Percentiles rank a stretch among this genome's conserved stretches.
phyloP scores from a whole-genome alignment of 75 land plant genomes.

The Sequoia sempervirens region DNA sequence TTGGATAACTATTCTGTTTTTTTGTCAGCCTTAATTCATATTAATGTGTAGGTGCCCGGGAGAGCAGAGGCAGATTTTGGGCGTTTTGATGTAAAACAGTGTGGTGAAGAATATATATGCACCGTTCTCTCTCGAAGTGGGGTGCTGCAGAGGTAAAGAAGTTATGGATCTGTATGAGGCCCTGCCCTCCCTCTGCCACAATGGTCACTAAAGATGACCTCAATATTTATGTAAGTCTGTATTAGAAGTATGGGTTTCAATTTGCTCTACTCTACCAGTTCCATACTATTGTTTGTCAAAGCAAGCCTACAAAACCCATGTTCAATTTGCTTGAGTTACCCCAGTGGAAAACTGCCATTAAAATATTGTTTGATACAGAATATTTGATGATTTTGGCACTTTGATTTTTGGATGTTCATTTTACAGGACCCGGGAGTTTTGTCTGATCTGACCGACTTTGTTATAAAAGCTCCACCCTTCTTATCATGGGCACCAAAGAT shows the following conservation, averaged over 20 bases:
- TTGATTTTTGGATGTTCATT: background rate
- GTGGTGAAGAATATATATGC: constrained; percentile 58
- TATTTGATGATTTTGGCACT: background rate
- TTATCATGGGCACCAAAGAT: constrained; percentile 32
- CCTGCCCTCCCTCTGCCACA: constrained; percentile 43
- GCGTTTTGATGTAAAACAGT: constrained; percentile 61
- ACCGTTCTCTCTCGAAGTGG: constrained; percentile 50
- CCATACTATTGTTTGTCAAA: constrained; percentile 31
- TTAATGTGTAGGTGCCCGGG: constrained; percentile 52
- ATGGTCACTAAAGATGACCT: constrained; percentile 68
- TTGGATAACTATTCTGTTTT: background rate
- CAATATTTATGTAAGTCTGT: constrained; percentile 32
- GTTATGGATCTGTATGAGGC: constrained; percentile 59
- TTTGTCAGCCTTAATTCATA: background rate
- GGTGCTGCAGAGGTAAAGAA: constrained; percentile 42
- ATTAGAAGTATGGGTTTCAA: constrained; percentile 49
- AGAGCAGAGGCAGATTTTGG: constrained; percentile 74
- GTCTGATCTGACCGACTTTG: constrained; percentile 7
- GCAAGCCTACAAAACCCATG: background rate
- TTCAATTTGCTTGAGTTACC: background rate
- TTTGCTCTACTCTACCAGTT: constrained; percentile 46
- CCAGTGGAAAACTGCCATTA: background rate
- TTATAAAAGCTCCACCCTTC: constrained; percentile 17
- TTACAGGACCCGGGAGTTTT: background rate
- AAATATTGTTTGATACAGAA: background rate